These are phyloP conservation scores for Camelina neglecta DNA, from an alignment of 345 rosid genomes.

Conservation along the genomic window DNA sequence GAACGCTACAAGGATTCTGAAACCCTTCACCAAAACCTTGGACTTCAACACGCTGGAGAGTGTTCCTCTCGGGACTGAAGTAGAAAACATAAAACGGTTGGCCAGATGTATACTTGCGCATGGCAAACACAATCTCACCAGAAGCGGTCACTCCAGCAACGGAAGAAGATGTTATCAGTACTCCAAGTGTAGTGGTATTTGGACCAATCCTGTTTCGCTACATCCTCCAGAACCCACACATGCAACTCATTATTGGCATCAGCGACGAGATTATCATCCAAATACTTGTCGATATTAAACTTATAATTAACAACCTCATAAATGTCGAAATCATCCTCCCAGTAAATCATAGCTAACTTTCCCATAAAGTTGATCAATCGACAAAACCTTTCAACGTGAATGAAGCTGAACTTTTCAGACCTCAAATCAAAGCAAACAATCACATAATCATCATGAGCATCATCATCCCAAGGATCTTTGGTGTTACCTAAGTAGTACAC, in stretches of 20 bases:
- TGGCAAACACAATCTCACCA: not conserved
- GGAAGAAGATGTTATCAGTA: not conserved
- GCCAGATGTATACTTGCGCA: not conserved
- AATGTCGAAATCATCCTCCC: not conserved
- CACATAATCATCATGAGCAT: not conserved
- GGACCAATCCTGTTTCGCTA: not conserved
- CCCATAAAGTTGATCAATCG: not conserved
- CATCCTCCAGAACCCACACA: not conserved
- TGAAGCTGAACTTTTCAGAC: not conserved
- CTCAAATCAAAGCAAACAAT: not conserved
- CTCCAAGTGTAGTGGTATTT: not conserved
- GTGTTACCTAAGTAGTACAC: not conserved
- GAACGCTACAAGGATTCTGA: not conserved
- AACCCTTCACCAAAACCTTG: not conserved
- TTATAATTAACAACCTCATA: too few relatives aligned
- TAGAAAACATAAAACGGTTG: constrained; percentile 4
- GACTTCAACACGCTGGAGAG: not conserved
- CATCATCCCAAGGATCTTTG: not conserved
- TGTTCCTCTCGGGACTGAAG: not conserved
- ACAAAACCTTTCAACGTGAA: not conserved
- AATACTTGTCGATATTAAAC: too few relatives aligned
- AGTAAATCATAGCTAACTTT: not conserved
- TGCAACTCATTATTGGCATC: not conserved
- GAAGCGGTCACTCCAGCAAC: not conserved
- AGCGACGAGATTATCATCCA: not conserved